Percentiles rank a stretch among this genome's conserved stretches.
Evolutionary conservation across 805 yeast species (phyloP).

Genomic region (Phaffomyces antillensis): DNA sequence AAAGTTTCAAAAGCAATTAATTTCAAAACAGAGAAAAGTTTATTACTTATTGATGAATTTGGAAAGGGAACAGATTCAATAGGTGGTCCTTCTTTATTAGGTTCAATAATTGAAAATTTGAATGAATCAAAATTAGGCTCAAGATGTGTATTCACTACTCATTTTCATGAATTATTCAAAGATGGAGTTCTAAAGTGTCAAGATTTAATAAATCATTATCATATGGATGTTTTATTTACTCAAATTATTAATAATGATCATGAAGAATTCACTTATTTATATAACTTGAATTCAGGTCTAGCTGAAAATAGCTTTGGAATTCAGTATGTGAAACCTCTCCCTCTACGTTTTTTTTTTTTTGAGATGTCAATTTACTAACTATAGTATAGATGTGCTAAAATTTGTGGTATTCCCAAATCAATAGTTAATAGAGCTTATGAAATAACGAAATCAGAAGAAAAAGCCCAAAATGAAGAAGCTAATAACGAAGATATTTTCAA

Average conservation of each 20-base stretch:
- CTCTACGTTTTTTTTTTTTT: not conserved
- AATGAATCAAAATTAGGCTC: conserved; percentile 11
- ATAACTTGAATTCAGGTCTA: conserved; percentile 26
- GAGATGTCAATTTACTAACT: not conserved
- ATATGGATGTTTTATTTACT: conserved; percentile 27
- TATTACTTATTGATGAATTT: conserved; percentile 45
- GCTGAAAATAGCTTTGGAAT: conserved; percentile 31
- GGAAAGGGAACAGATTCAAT: conserved; percentile 45
- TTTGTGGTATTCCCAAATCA: conserved; percentile 27
- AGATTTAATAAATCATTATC: conserved; percentile 25
- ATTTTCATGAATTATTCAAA: conserved; percentile 35
- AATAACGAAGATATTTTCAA: not conserved
- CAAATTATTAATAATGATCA: not conserved
- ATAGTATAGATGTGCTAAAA: conserved; percentile 28
- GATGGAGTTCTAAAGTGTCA: conserved; percentile 16
- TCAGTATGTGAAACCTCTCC: conserved; percentile 3
- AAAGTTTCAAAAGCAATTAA: conserved; percentile 38
- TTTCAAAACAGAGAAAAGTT: conserved; percentile 31
- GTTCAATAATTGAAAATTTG: conserved; percentile 28
- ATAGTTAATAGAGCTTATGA: conserved; percentile 29
- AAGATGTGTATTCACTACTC: conserved; percentile 32
- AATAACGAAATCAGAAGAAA: conserved; percentile 15
- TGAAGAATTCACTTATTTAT: conserved; percentile 27
- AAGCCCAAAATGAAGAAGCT: conserved; percentile 4
- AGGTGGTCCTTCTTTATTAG: conserved; percentile 40